A percentile compares a stretch with the other conserved stretches of the same genome.
Evolutionary conservation across 179 eudicot genomes (phyloP).

Genomic region (Heliamphora pulchella): DNA sequence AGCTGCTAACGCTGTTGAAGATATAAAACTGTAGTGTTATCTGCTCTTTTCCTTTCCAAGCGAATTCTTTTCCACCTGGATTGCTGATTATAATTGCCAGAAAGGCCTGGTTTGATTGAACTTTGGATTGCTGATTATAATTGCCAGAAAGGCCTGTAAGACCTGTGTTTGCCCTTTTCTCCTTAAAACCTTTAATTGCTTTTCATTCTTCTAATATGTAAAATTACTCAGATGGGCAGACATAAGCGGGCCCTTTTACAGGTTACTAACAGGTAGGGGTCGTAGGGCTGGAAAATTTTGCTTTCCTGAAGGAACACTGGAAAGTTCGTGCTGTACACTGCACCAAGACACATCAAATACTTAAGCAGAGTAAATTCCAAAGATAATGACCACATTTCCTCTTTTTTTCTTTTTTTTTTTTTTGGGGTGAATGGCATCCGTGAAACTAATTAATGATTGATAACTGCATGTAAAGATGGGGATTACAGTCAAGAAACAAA

Average conservation of each 20-base stretch:
- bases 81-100: no score
- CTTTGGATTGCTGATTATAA: no score
- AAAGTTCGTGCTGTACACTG: background rate
- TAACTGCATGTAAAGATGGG: background rate
- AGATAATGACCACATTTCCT: background rate
- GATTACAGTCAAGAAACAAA: slow-evolving; percentile 1
- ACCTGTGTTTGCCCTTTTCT: no score
- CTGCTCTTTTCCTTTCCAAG: no score
- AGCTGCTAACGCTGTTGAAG: no score
- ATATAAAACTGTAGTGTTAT: no score
- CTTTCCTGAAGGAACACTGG: background rate
- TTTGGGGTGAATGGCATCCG: background rate
- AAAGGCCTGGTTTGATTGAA: no score
- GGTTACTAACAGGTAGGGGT: background rate
- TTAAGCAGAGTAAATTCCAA: background rate
- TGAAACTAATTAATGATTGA: background rate
- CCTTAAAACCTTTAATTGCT: no score
- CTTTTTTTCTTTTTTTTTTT: background rate
- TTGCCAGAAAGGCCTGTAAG: no score
- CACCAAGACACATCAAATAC: background rate
- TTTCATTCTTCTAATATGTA: no score
- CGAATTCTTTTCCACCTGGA: no score
- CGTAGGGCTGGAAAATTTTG: background rate
- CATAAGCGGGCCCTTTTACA: background rate
- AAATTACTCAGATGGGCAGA: no score